These are phyloP conservation scores for Phoma sp. DNA, from an alignment of 2,329 filamentous ascomycete species.

Conservation along the genomic window DNA sequence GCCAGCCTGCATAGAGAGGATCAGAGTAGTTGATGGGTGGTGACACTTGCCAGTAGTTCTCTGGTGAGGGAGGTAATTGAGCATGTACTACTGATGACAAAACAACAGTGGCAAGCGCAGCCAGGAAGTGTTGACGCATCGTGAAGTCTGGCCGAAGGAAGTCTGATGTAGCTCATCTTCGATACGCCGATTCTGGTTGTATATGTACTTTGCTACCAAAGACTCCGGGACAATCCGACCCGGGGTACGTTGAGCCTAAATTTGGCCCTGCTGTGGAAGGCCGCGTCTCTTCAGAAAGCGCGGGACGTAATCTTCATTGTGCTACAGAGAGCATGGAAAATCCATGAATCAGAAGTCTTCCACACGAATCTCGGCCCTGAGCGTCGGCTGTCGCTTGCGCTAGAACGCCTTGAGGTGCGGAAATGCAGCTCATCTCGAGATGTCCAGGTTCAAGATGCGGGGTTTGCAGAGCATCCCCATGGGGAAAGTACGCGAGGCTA, in stretches of 20 bases:
- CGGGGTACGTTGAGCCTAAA: background rate
- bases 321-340: background rate
- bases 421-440: conserved; percentile 2
- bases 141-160: too few relatives aligned
- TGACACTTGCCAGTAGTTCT: conserved; percentile 19
- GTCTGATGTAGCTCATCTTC: background rate
- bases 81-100: background rate
- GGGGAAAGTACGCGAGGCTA: background rate
- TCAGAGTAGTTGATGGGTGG: conserved; percentile 21
- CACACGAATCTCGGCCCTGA: conserved; percentile 3
- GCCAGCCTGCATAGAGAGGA: conserved; percentile 19
- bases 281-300: background rate
- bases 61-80: conserved; percentile 7
- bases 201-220: background rate
- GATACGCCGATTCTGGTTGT: background rate
- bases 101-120: background rate
- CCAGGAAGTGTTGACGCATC: background rate
- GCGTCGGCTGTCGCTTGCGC: conserved; percentile 19
- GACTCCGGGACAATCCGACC: background rate
- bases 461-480: background rate
- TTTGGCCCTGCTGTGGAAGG: background rate
- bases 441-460: conserved; percentile 1
- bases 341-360: conserved; percentile 18
- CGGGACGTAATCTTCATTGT: background rate
- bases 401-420: conserved; percentile 3